These are phyloP conservation scores for Sarcodon sp. DNA, from an alignment of 768 basidiomycete genomes.

Conservation along the genomic window DNA sequence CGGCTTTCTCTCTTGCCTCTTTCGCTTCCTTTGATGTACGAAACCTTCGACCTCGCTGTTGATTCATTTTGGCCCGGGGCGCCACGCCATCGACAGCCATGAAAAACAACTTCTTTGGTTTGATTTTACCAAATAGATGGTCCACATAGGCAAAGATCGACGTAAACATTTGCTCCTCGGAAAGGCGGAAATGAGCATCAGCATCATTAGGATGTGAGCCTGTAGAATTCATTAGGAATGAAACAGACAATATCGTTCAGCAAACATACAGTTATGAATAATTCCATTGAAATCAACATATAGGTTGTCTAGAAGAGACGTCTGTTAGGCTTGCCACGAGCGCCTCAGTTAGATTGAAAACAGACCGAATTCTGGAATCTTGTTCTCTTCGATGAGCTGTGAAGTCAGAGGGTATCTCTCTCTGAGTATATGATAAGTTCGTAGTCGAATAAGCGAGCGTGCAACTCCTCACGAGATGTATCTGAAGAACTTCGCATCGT, in stretches of 20 bases:
- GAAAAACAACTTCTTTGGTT: slow-evolving; percentile 95
- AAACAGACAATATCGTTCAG: background rate
- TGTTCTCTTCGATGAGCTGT: slow-evolving; percentile 95
- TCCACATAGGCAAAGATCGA: slow-evolving; percentile 96
- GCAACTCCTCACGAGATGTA: slow-evolving; percentile 68
- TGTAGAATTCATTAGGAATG: slow-evolving; percentile 8
- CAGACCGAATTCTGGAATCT: slow-evolving; percentile 95
- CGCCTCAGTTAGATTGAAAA: slow-evolving; percentile 2
- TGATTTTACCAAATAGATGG: slow-evolving; percentile 92
- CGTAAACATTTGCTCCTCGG: slow-evolving; percentile 96
- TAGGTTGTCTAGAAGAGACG: slow-evolving; percentile 50
- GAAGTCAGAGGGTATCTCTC: slow-evolving; percentile 98
- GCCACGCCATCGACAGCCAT: slow-evolving; percentile 99
- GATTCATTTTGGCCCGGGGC: slow-evolving; percentile 98
- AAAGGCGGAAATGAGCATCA: slow-evolving; percentile 89
- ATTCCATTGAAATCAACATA: slow-evolving; percentile 94
- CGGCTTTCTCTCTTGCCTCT: slow-evolving; percentile 79
- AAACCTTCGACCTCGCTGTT: slow-evolving; percentile 89
- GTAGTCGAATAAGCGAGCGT: background rate
- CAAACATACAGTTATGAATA: slow-evolving; percentile 59
- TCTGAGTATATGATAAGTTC: slow-evolving; percentile 24
- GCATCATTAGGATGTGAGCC: slow-evolving; percentile 96
- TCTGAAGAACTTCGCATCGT: slow-evolving; percentile 69
- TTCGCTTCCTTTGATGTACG: slow-evolving; percentile 87
- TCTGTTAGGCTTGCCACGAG: slow-evolving; percentile 5